Base-by-base conservation (phyloP, 106 monocot species). In the Dendrobium officinale region DNA sequence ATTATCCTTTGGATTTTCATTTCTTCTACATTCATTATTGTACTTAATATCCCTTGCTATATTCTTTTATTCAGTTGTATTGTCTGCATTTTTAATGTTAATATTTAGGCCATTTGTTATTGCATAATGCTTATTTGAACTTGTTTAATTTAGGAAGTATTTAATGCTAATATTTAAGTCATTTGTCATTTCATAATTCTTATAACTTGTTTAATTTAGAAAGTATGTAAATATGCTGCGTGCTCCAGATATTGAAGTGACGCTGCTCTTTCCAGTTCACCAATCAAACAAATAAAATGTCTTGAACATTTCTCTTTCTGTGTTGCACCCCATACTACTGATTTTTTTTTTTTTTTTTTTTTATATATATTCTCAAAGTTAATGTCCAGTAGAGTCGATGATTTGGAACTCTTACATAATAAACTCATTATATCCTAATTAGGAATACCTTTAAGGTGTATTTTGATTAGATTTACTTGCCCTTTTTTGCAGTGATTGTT, bases 401-500 rank as follows among this genome's bases (percentile, higher is more conserved):
- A 3, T 55, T 55, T 9, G 55, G 10, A 55, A 54, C 54, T 54
- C 55, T 55, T 18, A 3, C 55, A 11, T 55, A 10, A 55, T 11
- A 55, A 17, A 4, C 10, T 55, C 55, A 18, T 18, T 55, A 11
- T 55, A 55, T 55, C 55, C 55, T 55, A 55, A 16, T 10, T 55
- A 11, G 11, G 18, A 58, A 19, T 3, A 17, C 58, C n/a, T 13
- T 58, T n/a, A 19, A 58, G 58, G 20, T 58, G 58, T 58, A 58
- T 17, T 58, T 45, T 58, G 37, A 58, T 58, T 66, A 66, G 9
- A 27, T 33, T 27, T 33, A 72, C 29, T 72, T 17, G 40, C 27
- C 15, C 40, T 75, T 19, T 59, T 51, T 45, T 33, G 24, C 42
- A 84, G 84, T 84, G 84, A 84, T 84, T 76, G 67, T 75, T 67